Base-by-base conservation (phyloP, 2,329 filamentous ascomycete species). In the Teratosphaeria gauchensis region DNA sequence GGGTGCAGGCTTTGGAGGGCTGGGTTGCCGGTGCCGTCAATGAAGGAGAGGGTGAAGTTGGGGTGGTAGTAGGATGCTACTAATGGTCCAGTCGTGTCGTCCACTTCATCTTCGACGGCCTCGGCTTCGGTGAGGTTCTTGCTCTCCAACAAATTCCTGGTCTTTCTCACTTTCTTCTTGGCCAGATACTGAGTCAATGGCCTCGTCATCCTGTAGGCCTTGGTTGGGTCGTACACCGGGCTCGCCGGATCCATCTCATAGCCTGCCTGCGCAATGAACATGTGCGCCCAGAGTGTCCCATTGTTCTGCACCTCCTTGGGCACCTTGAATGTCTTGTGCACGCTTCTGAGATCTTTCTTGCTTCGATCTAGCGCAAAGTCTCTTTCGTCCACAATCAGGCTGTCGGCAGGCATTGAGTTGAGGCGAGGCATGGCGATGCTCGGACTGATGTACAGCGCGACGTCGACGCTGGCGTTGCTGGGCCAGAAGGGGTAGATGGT, bases 251-350 rank as follows among this genome's bases (percentile, higher is more conserved):
- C 92, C 33, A 96, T 77, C 58, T 83, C 80, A 60, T 84, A 83
- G 56, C 92, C 92, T 9, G 85, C 77, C 64, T 95, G 83, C 11
- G 85, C 90, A 61, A 97, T 78, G 68, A 91, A 96, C 74, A 97
- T 95, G 73, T 99, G 94, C 2, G 89, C 92, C 85, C 90, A 96
- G 9, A 99, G 82, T 1, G 92, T 96, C 35, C 90, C 91, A 72
- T 97, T 97, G 65, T 91, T 82, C 78, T 96, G 92, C 0, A 95
- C 91, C 51, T 84, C 80, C 62, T 80, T 79, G 2, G 94, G 92
- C 3, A 97, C 85, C 2, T 80, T 76, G 70, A 99, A 90, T 42
- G 80, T 86, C 6, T 88, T 89, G 65, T 92, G 86, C 59, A 92
- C 81, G 57, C 87, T 81, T 59, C 94, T 84, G 69, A 82, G 86